A percentile compares a stretch with the other conserved stretches of the same genome.
These are phyloP conservation scores for Fusarium domesticum DNA, from an alignment of 2,329 filamentous ascomycete genomes.

Conservation along the genomic window DNA sequence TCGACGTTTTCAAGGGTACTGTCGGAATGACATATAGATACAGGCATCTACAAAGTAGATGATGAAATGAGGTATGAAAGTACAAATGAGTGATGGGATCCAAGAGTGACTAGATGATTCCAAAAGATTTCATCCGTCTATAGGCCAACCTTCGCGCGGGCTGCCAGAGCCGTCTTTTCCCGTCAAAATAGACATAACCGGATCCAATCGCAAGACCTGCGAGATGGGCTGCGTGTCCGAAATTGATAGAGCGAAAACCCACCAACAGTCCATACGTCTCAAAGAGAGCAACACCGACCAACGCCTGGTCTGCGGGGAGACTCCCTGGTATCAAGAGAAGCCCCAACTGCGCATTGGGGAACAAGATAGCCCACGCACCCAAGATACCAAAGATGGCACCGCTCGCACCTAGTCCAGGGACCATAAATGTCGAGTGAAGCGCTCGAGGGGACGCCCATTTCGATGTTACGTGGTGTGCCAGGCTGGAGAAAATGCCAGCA, in stretches of 20 bases:
- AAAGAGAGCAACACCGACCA: not conserved
- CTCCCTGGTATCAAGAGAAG: not conserved
- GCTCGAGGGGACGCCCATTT: not conserved
- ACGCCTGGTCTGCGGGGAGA: not conserved
- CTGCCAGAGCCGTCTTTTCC: slow-evolving; percentile 2
- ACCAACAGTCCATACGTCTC: not conserved
- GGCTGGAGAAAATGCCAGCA: not conserved
- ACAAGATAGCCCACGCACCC: slow-evolving; percentile 1
- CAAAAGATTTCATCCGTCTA: not conserved
- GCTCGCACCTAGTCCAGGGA: not conserved
- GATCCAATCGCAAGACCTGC: slow-evolving; percentile 1
- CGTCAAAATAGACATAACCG: slow-evolving; percentile 3
- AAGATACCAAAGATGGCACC: slow-evolving; percentile 1
- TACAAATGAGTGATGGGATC: too few species aligned
- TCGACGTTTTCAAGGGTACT: too few species aligned
- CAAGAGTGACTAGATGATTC: not conserved
- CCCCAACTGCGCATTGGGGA: not conserved
- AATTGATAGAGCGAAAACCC: not conserved
- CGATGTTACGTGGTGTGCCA: not conserved
- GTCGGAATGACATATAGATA: too few species aligned
- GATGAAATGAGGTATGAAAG: too few species aligned
- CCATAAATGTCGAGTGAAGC: not conserved
- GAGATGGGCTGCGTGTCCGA: slow-evolving; percentile 1
- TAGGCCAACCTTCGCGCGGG: not conserved
- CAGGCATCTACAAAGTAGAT: too few species aligned